Base-by-base conservation (phyloP, 2,329 filamentous ascomycete species). In the Alternaria consortialis region DNA sequence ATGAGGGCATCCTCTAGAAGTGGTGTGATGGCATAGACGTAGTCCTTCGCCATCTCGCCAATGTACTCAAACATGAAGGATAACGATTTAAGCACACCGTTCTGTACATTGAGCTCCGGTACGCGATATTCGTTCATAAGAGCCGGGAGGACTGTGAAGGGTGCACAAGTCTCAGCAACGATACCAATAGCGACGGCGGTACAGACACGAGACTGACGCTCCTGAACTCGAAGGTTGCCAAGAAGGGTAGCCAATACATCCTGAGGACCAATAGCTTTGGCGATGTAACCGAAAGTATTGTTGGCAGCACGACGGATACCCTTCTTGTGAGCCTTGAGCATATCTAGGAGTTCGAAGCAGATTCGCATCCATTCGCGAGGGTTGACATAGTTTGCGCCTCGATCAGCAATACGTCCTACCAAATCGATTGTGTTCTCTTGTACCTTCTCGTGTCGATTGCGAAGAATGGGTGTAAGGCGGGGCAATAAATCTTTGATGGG, bases 261-360 rank as follows among this genome's bases (percentile, higher is more conserved):
- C 80, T 98, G 94, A 12, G 95, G 95, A 69, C 95, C 95, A 73
- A 99, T 99, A 62, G 95, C 95, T 82, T 99, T 99, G 77, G 95
- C 95, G 74, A 99, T 99, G 86, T 97, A 99, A 79, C 95, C 95
- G 74, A 99, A 99, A 0, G 95, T 99, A 84, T 99, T 99, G 87
- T 99, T 99, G 71, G 95, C 96, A 23, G 95, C 95, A 79, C 95
- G 91, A 67, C 95, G 91, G 70, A 99, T 99, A 67, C 95, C 96
- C 86, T 99, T 99, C 83, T 99, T 99, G 85, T 99, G 95, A 7
- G 95, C 95, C 82, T 99, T 99, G 74, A 99, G 87, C 95, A 99
- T 99, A 81, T 99, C 95, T 31, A 99, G 88, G 55, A 99, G 85
- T 83, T 99, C 95, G 80, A 99, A 99, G 82, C 95, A 99, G 78